Evolutionary conservation across 1,139 yeast species (phyloP), one percentile per base, ranked within the genome.

Genomic region (Saccharomycopsis hybrid): DNA sequence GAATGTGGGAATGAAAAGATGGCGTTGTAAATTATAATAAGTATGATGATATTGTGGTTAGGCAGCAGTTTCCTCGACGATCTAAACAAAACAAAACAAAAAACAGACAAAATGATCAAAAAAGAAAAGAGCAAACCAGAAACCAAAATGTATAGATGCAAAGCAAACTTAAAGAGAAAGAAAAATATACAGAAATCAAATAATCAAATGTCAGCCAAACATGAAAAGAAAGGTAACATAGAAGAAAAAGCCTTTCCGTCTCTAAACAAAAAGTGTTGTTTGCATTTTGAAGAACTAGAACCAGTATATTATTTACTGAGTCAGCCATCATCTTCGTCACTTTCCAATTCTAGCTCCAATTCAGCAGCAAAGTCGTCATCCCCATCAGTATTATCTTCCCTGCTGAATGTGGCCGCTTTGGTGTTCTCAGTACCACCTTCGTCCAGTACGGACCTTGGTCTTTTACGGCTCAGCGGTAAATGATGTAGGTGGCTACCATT

Each of bases 331-430:
- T 41, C 45, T n/a, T 30, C 36, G 9, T 46, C 52, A 37, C 49
- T 44, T 5, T 45, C 51, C 25, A 49, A 28, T 38, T 49, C 52
- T 35, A 31, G 18, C 30, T 46, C 49, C 39, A 46, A 38, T 28
- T 49, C 45, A 5, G 29, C 45, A 7, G 45, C 45, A 41, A 46
- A 41, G 13, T 46, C 45, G 32, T 46, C 49, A 31, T 46, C 44
- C 8, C 41, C 49, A 5, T 41, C 36, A 5, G 24, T 5, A 9
- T 41, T 35, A 29, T 29, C 39, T 5, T 7, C 11, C 11, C 35
- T 11, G 35, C 11, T 31, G 7, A 7, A 7, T 7, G 35, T 11
- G 35, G 35, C 11, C 35, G 35, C 35, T 11, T 31, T 31, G 7
- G 35, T 7, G 11, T 31, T 31, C 11, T 8, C 11, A 11, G 7